A percentile compares a stretch with the other conserved stretches of the same genome.
Evolutionary conservation across 306 rosid genomes (phyloP).

Genomic region (Datisca glomerata): DNA sequence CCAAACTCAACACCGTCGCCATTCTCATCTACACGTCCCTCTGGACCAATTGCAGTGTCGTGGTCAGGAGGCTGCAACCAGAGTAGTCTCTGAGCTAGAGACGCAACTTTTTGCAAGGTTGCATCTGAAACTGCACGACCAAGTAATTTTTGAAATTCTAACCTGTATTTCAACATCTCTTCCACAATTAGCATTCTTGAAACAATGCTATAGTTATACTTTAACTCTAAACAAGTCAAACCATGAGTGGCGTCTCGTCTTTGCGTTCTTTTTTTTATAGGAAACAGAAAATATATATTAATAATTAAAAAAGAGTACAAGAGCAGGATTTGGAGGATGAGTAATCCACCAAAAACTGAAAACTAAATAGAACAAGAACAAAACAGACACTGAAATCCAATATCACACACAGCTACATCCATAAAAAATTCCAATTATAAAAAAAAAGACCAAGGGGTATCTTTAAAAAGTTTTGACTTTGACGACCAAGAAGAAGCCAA

Average conservation of each 20-base stretch:
- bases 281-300: too few relatives aligned
- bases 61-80: slow-evolving; percentile 46
- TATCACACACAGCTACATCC: too few relatives aligned
- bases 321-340: too few relatives aligned
- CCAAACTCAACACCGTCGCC: slow-evolving; percentile 57
- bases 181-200: slow-evolving; percentile 9
- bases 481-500: too few relatives aligned
- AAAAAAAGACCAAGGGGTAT: too few relatives aligned
- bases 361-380: too few relatives aligned
- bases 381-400: too few relatives aligned
- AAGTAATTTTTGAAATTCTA: slow-evolving; percentile 51
- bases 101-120: slow-evolving; percentile 52
- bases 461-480: too few relatives aligned
- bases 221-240: neutral
- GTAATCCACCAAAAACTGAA: too few relatives aligned
- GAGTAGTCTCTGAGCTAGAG: slow-evolving; percentile 43
- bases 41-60: slow-evolving; percentile 15
- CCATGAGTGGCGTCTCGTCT: neutral
- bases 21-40: slow-evolving; percentile 20
- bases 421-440: too few relatives aligned
- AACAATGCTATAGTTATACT: slow-evolving; percentile 9
- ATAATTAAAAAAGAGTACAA: too few relatives aligned
- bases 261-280: too few relatives aligned
- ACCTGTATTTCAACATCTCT: slow-evolving; percentile 33
- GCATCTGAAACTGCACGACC: slow-evolving; percentile 55